Evolutionary conservation across 495 filamentous ascomycete genomes (phyloP).

Genomic region (Hypoxylon lenormandii): DNA sequence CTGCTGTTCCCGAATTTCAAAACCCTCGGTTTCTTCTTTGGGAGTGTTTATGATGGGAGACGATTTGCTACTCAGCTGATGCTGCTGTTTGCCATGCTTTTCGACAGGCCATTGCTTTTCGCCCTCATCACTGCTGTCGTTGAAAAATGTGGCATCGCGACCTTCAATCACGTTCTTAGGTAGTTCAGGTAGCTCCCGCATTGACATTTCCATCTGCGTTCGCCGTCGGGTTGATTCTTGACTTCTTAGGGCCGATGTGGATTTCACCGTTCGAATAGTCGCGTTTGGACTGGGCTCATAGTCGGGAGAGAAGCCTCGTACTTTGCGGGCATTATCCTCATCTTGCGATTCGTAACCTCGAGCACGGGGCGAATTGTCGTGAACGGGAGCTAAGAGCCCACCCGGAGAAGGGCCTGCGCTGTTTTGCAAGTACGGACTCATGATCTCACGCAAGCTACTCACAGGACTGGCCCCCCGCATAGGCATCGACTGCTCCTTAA

Average conservation of each 20-base stretch:
- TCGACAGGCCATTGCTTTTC: constrained; percentile 25
- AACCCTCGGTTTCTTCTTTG: constrained; percentile 5
- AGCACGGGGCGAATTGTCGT: constrained; percentile 36
- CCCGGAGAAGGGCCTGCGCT: constrained; percentile 26
- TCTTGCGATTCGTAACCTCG: constrained; percentile 38
- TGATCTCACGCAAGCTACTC: constrained; percentile 86
- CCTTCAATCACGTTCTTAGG: constrained; percentile 33
- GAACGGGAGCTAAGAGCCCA: constrained; percentile 24
- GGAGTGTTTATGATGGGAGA: constrained; percentile 14
- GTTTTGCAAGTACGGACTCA: constrained; percentile 81
- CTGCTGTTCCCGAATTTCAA: constrained; percentile 17
- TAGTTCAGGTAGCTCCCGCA: constrained; percentile 43
- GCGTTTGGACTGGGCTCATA: constrained; percentile 71
- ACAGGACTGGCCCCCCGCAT: constrained; percentile 73
- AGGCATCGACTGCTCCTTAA: constrained; percentile 46
- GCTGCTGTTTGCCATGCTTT: constrained; percentile 24
- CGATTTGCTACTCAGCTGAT: constrained; percentile 25
- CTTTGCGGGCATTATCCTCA: constrained; percentile 49
- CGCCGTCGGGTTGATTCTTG: constrained; percentile 44
- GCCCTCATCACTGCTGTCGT: constrained; percentile 51
- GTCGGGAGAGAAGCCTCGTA: constrained; percentile 72
- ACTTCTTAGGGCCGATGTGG: constrained; percentile 50
- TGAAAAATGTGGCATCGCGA: constrained; percentile 46
- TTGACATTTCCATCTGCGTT: constrained; percentile 39
- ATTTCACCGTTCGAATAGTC: constrained; percentile 68